A percentile compares a stretch with the other conserved stretches of the same genome.
Conservation (phyloP, 2,329 filamentous ascomycete genomes). For the Geoglossum cookeanum region DNA sequence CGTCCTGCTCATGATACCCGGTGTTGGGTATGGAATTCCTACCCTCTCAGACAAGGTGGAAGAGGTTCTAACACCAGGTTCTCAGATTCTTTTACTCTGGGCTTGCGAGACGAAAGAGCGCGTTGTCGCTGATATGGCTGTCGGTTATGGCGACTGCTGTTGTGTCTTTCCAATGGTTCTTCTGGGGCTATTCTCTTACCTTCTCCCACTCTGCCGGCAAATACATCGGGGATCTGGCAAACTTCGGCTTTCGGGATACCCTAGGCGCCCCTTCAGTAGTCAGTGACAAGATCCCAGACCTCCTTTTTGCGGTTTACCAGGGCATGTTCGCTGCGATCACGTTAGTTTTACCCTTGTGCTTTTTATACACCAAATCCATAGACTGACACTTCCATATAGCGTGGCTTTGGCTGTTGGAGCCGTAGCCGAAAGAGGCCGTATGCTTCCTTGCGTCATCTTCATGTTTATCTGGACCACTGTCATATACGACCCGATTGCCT, state of each 20-base stretch:
- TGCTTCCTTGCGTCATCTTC: conserved; percentile 76
- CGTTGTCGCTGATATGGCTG: conserved; percentile 68
- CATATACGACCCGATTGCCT: conserved; percentile 83
- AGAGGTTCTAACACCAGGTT: conserved; percentile 6
- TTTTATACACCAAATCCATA: not conserved
- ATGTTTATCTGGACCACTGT: conserved; percentile 86
- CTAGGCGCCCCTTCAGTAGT: conserved; percentile 59
- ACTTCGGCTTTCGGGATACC: conserved; percentile 63
- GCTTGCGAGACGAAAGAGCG: conserved; percentile 73
- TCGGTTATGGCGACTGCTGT: conserved; percentile 65
- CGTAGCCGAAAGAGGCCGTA: conserved; percentile 69
- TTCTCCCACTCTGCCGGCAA: conserved; percentile 60
- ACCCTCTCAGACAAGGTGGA: not conserved
- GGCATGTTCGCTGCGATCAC: conserved; percentile 81
- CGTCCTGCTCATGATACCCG: conserved; percentile 82
- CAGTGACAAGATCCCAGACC: conserved; percentile 53
- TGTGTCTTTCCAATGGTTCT: conserved; percentile 84
- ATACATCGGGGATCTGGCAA: conserved; percentile 60
- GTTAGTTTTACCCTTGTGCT: conserved; percentile 30
- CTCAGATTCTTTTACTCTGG: conserved; percentile 78
- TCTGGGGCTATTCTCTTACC: conserved; percentile 75
- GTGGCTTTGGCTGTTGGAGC: conserved; percentile 72
- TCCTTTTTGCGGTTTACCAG: conserved; percentile 72
- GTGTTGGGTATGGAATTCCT: conserved; percentile 41
- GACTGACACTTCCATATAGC: conserved; percentile 20